phyloP scores from a whole-genome alignment of 1,139 yeast genomes.

The Yamadazyma buinensis region DNA sequence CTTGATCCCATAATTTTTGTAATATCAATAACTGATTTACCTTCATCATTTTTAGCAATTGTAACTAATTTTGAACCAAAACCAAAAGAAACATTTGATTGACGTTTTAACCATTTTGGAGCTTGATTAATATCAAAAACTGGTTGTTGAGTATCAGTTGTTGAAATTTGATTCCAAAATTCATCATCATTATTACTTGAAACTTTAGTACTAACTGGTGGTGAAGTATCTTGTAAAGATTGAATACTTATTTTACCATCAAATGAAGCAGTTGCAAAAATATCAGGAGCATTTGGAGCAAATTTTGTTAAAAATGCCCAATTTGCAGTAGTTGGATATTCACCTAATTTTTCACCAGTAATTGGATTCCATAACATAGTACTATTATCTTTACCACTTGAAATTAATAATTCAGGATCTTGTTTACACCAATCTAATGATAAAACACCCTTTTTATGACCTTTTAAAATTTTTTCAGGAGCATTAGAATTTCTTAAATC shows the following conservation, averaged over 20 bases:
- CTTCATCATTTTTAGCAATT: slow-evolving; percentile 41
- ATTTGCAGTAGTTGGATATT: slow-evolving; percentile 87
- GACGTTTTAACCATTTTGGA: slow-evolving; percentile 82
- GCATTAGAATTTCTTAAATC: slow-evolving; percentile 90
- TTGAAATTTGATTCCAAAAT: slow-evolving; percentile 80
- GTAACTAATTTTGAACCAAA: slow-evolving; percentile 87
- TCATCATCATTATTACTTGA: slow-evolving; percentile 58
- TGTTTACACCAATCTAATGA: slow-evolving; percentile 91
- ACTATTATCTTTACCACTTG: slow-evolving; percentile 89
- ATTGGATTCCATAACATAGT: slow-evolving; percentile 90
- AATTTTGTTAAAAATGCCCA: slow-evolving; percentile 91
- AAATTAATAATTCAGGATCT: slow-evolving; percentile 73
- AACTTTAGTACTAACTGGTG: slow-evolving; percentile 46
- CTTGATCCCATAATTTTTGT: slow-evolving; percentile 42
- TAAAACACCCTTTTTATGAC: slow-evolving; percentile 85
- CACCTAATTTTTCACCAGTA: slow-evolving; percentile 66
- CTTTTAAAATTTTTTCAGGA: slow-evolving; percentile 72
- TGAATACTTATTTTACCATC: slow-evolving; percentile 85
- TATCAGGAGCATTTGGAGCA: slow-evolving; percentile 85
- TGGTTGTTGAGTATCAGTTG: slow-evolving; percentile 72
- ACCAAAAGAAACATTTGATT: slow-evolving; percentile 79
- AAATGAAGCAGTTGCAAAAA: slow-evolving; percentile 90
- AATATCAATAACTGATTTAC: slow-evolving; percentile 46
- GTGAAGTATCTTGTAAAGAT: slow-evolving; percentile 79
- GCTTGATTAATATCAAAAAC: slow-evolving; percentile 70